A percentile compares a stretch with the other conserved stretches of the same genome.
Conservation (phyloP, 768 basidiomycete genomes). For the Tylopilus plumbeoviolaceoides region DNA sequence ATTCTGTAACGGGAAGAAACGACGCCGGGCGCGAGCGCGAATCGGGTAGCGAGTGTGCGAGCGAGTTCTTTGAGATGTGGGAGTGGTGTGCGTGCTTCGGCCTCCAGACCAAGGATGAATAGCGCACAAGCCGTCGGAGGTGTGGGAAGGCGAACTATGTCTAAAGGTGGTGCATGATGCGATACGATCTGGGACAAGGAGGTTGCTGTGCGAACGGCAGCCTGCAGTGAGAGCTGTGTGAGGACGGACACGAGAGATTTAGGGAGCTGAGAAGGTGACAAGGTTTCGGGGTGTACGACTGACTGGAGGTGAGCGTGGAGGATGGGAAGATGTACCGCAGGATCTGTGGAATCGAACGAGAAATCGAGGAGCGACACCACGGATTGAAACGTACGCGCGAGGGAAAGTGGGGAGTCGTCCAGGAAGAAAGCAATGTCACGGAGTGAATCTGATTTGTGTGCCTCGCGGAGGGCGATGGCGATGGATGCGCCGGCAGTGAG, state of each 20-base stretch:
- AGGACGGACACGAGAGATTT: constrained; percentile 35
- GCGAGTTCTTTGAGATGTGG: constrained; percentile 55
- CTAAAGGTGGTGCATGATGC: constrained; percentile 37
- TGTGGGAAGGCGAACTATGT: constrained; percentile 39
- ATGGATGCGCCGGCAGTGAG: constrained; percentile 65
- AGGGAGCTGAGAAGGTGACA: constrained; percentile 29
- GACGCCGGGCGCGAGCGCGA: constrained; percentile 46
- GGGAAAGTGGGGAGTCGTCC: constrained; percentile 44
- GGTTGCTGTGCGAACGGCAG: constrained; percentile 40
- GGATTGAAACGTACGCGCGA: constrained; percentile 54
- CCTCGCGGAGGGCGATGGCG: constrained; percentile 68
- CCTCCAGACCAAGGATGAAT: constrained; percentile 68
- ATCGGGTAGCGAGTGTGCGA: constrained; percentile 49
- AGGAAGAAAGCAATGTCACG: constrained; percentile 66
- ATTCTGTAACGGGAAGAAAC: constrained; percentile 69
- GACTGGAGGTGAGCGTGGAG: constrained; percentile 52
- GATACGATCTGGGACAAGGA: constrained; percentile 41
- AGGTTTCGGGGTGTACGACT: constrained; percentile 30
- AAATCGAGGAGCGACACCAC: constrained; percentile 52
- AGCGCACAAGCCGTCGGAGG: constrained; percentile 62
- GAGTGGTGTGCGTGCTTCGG: constrained; percentile 50
- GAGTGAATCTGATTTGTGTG: constrained; percentile 61
- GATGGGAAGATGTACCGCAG: constrained; percentile 53
- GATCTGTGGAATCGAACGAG: constrained; percentile 51
- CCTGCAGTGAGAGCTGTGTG: constrained; percentile 37